phyloP scores from a whole-genome alignment of 2,329 filamentous ascomycete species.

The Sarocladiaceae sp. region DNA sequence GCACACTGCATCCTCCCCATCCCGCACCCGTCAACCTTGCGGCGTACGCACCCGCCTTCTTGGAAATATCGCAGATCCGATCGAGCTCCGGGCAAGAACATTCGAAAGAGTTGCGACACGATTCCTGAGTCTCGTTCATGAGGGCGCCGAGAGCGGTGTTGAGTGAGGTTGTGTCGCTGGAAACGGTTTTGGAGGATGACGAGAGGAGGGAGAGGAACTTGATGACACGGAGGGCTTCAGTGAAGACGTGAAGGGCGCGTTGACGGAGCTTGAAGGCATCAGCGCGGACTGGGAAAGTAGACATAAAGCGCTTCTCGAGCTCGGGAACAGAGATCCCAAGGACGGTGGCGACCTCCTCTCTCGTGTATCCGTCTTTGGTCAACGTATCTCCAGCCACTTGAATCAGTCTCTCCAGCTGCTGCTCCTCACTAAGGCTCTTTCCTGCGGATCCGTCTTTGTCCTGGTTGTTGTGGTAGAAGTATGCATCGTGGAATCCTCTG shows the following conservation, averaged over 20 bases:
- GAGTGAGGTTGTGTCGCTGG: conserved; percentile 44
- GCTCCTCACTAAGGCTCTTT: conserved; percentile 40
- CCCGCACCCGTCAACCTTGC: conserved; percentile 86
- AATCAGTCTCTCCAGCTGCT: conserved; percentile 70
- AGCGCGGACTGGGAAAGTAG: conserved; percentile 81
- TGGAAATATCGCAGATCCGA: conserved; percentile 73
- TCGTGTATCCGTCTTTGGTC: conserved; percentile 76
- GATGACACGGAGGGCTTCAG: conserved; percentile 79
- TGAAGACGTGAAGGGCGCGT: conserved; percentile 84
- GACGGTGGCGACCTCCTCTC: conserved; percentile 71
- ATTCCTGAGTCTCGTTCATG: conserved; percentile 84
- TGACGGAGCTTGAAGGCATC: conserved; percentile 83
- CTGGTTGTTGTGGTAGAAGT: conserved; percentile 51
- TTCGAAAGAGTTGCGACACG: conserved; percentile 81
- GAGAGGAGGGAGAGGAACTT: conserved; percentile 76
- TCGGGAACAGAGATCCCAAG: conserved; percentile 64
- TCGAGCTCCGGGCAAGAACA: conserved; percentile 94
- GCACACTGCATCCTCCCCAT: conserved; percentile 95
- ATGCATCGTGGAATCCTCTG: conserved; percentile 78
- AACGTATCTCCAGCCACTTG: conserved; percentile 65
- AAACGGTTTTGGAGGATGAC: conserved; percentile 28
- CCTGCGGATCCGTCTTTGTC: conserved; percentile 33
- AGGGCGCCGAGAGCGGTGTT: conserved; percentile 69
- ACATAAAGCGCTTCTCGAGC: conserved; percentile 73
- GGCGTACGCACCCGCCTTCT: conserved; percentile 72